Evolutionary conservation across 768 basidiomycete genomes (phyloP).

Genomic region (Fomitopsis serialis): DNA sequence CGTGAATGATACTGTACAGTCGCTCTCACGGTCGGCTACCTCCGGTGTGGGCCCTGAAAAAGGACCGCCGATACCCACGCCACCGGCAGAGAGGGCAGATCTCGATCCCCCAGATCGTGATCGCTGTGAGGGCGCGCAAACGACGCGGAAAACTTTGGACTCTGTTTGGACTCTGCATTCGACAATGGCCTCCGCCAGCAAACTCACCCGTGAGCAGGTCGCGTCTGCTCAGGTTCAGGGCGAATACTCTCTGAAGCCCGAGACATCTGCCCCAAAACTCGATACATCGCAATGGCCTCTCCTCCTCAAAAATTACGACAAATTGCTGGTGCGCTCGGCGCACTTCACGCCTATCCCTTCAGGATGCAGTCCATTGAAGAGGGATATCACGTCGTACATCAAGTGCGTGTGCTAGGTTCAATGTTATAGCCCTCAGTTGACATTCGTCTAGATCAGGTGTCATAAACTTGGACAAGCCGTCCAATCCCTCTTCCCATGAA

Average conservation of each 20-base stretch:
- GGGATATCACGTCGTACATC: constrained; percentile 87
- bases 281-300: constrained; percentile 98
- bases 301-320: constrained; percentile 98
- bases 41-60: neutral
- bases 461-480: constrained; percentile 99
- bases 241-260: constrained; percentile 80
- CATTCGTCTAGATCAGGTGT: constrained; percentile 76
- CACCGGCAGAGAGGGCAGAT: neutral
- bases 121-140: constrained; percentile 10
- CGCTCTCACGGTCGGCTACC: constrained; percentile 19
- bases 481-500: constrained; percentile 98
- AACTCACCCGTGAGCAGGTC: constrained; percentile 60
- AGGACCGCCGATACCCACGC: neutral
- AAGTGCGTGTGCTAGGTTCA: constrained; percentile 45
- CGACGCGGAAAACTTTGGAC: constrained; percentile 4
- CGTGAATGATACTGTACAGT: constrained; percentile 47
- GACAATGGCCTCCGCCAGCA: constrained; percentile 38
- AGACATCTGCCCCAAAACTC: constrained; percentile 64
- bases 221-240: constrained; percentile 69
- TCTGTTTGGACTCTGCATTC: neutral
- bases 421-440: too few species aligned
- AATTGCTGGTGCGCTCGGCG: constrained; percentile 86
- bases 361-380: constrained; percentile 91
- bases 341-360: constrained; percentile 98
- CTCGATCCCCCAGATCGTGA: neutral